Base-by-base conservation (phyloP, 352 stramenopile species). In the Globisporangium radiosum region DNA sequence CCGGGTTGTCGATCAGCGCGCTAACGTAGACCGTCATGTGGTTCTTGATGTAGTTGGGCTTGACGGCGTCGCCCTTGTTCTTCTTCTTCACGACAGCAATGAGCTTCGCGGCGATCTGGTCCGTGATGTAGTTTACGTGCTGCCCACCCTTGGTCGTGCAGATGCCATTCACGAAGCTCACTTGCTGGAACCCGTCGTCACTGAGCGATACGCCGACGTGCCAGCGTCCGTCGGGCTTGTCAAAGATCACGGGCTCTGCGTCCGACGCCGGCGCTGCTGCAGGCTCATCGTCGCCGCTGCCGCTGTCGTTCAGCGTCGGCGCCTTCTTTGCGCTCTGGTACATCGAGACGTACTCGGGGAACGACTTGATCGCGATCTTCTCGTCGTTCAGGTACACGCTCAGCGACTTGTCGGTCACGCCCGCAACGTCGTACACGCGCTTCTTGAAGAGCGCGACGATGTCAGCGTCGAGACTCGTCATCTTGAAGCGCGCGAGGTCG, bases 111-210 rank as follows among this genome's bases (percentile, higher is more conserved):
- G 81, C 78, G 39, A 98, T 81, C 64, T 97, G 91, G 51, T 97
- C 88, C 6, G 85, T 80, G 39, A 98, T 92, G 63, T 96, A 96
- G 54, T 93, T 87, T 9, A 99, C 96, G 68, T 99, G 97, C 54
- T 98, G 94, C 7, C 97, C 97, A 53, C 96, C 96, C 69, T 98
- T 96, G 10, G 81, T 94, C 3, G 96, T 99, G 53, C 90, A 96
- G 75, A 99, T 99, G 40, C 91, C 90, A 68, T 99, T 99, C 14
- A 99, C 96, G 69, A 99, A 99, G 56, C 94, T 99, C 39, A 98
- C 85, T 66, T 96, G 94, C 72, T 98, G 91, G 61, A 98, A 97
- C 5, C 90, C 86, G 53, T 90, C 87, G 49, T 98, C 90, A 49
- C 94, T 98, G 33, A 97, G 64, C 0, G 84, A 84, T 25, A 99